Evolutionary conservation across 2,329 filamentous ascomycete genomes (phyloP).

Genomic region (Aspergillus pseudoglaucus): DNA sequence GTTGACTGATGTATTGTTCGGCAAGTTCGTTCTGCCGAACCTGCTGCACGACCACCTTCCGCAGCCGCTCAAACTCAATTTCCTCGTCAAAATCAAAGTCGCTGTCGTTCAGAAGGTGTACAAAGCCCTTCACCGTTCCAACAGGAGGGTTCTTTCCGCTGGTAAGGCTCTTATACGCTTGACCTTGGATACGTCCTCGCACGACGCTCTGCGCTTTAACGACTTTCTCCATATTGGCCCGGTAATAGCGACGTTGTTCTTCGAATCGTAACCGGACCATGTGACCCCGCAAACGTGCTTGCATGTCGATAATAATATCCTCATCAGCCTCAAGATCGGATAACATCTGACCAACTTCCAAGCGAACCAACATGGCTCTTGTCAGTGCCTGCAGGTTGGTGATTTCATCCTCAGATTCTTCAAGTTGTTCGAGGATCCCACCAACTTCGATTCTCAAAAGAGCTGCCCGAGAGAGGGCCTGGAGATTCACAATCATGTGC

Average conservation of each 20-base stretch:
- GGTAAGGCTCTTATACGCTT: conserved; percentile 95
- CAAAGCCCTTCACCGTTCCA: conserved; percentile 94
- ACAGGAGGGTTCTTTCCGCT: conserved; percentile 95
- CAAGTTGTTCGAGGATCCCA: conserved; percentile 60
- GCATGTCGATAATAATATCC: conserved; percentile 65
- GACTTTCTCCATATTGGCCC: conserved; percentile 97
- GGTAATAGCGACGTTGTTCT: conserved; percentile 82
- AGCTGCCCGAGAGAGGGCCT: conserved; percentile 37
- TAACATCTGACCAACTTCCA: conserved; percentile 66
- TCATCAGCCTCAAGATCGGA: conserved; percentile 77
- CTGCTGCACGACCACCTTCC: conserved; percentile 94
- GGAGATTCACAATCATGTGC: conserved; percentile 27
- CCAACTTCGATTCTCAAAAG: conserved; percentile 35
- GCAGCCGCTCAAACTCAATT: conserved; percentile 87
- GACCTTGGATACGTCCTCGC: conserved; percentile 87
- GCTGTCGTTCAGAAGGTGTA: conserved; percentile 94
- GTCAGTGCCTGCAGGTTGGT: conserved; percentile 66
- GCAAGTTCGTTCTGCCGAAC: conserved; percentile 95
- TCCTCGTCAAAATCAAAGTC: conserved; percentile 99
- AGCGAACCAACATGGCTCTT: conserved; percentile 72
- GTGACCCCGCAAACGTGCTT: conserved; percentile 66
- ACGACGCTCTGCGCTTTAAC: conserved; percentile 98
- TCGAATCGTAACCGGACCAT: conserved; percentile 68
- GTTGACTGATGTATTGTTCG: conserved; percentile 95
- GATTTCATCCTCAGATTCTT: conserved; percentile 61